phyloP scores from a whole-genome alignment of 495 filamentous ascomycete genomes.

The Baudoinia panamericana region DNA sequence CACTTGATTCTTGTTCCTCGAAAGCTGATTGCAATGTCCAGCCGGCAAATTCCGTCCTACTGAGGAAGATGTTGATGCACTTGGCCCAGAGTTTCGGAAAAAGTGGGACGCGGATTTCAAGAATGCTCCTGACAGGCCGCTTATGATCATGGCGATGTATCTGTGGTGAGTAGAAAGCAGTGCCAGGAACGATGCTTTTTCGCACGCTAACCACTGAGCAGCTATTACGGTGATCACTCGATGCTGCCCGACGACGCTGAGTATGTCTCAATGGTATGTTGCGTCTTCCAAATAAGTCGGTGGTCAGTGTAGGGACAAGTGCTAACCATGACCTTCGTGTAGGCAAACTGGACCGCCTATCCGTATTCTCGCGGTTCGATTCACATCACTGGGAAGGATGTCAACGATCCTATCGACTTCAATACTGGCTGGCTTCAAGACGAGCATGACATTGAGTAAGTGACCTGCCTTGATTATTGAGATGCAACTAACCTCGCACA shows the following conservation, averaged over 20 bases:
- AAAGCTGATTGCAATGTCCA: too few species aligned
- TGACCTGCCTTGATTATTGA: too few species aligned
- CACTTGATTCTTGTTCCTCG: too few species aligned
- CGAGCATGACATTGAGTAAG: constrained; percentile 18
- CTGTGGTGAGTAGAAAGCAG: too few species aligned
- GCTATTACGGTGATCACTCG: constrained; percentile 17
- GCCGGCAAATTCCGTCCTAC: constrained; percentile 22
- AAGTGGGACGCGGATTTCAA: constrained; percentile 22
- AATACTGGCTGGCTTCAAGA: constrained; percentile 31
- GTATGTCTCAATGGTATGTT: constrained; percentile 17
- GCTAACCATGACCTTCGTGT: too few species aligned
- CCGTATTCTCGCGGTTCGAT: constrained; percentile 44
- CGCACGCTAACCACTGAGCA: too few species aligned
- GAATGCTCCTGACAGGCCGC: constrained; percentile 14
- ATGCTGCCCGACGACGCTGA: constrained; percentile 14
- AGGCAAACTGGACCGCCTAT: constrained; percentile 32
- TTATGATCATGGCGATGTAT: constrained; percentile 18
- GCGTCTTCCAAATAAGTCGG: too few species aligned
- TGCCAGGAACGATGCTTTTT: too few species aligned
- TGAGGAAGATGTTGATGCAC: constrained; percentile 17
- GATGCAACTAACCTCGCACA: too few species aligned
- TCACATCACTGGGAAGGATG: constrained; percentile 35
- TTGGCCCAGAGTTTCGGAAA: constrained; percentile 21
- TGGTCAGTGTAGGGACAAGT: too few species aligned
- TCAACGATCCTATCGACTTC: constrained; percentile 26